Evolutionary conservation across 208 protist genomes (phyloP), one percentile per base, ranked within the genome.

Genomic region (Trypanosoma rangeli): DNA sequence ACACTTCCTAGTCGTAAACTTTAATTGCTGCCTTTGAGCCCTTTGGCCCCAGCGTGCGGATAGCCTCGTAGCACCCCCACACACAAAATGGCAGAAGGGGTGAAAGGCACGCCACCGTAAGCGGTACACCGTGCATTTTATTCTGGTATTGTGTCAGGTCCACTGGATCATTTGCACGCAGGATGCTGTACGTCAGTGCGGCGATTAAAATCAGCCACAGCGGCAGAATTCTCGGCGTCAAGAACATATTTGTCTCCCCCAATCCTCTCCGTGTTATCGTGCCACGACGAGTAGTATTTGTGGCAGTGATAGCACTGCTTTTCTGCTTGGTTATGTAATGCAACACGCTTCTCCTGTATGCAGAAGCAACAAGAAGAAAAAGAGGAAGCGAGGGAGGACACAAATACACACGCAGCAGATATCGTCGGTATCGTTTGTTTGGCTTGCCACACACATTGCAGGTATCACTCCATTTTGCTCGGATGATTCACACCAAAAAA

Each of bases 51-150:
- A 92, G 39, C 50, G 67, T 72, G 64, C 91, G 48, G 9, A 78
- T 63, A 31, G 68, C 58, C 29, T 89, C 78, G 75, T 93, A 94
- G 33, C 73, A 58, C 35, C 82, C n/a, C 62, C 84, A 79, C 37
- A 94, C 79, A 33, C 79, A 58, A 8, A 92, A 22, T 0, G 82
- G 86, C 10, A 92, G 70, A 15, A 87, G 55, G 22, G 87, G 64
- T 8, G 61, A 68, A 26, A 89, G 35, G 68, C 76, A 83, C 64
- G 83, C 85, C 13, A 68, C 69, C 37, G 68, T 69, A 9, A 81
- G 84, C 26, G 84, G 86, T 39, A 89, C 66, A 62, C 79, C 83
- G 64, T 83, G 52, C 73, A 92, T 78, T 70, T 89, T 81, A 1
- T 84, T 78, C 58, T 72, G 73, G 73, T 92, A 82, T 61, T 75